Percentiles rank a stretch among this genome's conserved stretches.
Conservation (phyloP, 805 yeast species). For the Pachysolen tannophilus region DNA sequence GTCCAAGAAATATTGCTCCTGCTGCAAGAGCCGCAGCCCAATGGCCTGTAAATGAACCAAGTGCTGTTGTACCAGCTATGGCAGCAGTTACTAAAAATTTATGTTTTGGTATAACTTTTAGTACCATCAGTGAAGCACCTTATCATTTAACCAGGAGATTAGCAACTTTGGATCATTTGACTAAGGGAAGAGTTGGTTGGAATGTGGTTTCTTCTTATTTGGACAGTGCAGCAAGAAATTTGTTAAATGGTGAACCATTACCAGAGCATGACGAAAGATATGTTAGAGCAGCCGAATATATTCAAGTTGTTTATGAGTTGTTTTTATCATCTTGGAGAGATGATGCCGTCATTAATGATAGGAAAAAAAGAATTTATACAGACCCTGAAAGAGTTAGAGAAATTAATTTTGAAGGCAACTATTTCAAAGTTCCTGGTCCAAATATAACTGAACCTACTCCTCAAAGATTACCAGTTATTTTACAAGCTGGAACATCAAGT, state of each 20-base stretch:
- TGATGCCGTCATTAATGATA: constrained; percentile 27
- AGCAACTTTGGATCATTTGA: constrained; percentile 35
- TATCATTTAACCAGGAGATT: constrained; percentile 32
- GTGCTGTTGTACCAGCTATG: constrained; percentile 29
- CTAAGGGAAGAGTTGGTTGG: constrained; percentile 39
- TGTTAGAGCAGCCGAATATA: constrained; percentile 29
- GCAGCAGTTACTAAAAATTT: constrained; percentile 34
- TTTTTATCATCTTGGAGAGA: constrained; percentile 37
- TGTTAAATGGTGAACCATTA: constrained; percentile 26
- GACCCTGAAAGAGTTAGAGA: constrained; percentile 32
- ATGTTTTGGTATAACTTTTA: constrained; percentile 32
- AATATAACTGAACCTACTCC: constrained; percentile 34
- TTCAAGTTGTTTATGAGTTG: constrained; percentile 30
- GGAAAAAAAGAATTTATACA: constrained; percentile 15
- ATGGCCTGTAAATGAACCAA: constrained; percentile 31
- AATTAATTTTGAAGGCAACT: constrained; percentile 32
- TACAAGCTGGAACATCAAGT: constrained; percentile 37
- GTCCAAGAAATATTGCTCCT: constrained; percentile 21
- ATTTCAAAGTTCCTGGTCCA: constrained; percentile 35
- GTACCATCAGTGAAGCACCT: constrained; percentile 35
- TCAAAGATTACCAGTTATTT: constrained; percentile 34
- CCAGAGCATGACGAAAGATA: constrained; percentile 35
- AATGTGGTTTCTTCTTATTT: constrained; percentile 37
- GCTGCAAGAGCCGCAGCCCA: constrained; percentile 21
- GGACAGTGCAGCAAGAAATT: constrained; percentile 33